Evolutionary conservation across 2,329 filamentous ascomycete genomes (phyloP).

Genomic region (Colletotrichum cuscutae): DNA sequence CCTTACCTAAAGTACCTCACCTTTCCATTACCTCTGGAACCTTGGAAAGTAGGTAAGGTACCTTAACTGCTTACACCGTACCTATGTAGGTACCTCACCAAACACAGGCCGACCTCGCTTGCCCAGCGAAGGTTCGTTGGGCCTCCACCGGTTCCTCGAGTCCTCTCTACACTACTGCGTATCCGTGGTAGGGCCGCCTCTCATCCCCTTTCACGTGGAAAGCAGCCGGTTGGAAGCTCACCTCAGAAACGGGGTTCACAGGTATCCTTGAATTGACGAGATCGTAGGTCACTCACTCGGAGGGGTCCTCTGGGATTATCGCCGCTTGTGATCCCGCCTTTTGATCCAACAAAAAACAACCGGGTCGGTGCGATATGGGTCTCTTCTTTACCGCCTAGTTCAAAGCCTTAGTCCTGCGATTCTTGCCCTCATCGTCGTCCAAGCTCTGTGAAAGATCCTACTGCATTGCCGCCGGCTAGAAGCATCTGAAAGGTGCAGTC

Average conservation of each 20-base stretch:
- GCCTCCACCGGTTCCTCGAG: slow-evolving; percentile 17
- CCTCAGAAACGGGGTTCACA: not conserved
- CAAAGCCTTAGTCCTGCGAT: slow-evolving; percentile 23
- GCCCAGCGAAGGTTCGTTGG: not conserved
- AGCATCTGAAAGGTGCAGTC: slow-evolving; percentile 22
- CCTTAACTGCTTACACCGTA: no score
- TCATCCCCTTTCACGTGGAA: slow-evolving; percentile 6
- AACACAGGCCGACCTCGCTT: not conserved
- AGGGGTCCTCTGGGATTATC: slow-evolving; percentile 12
- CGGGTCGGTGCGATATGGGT: slow-evolving; percentile 33
- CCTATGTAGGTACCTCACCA: no score
- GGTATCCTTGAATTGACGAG: not conserved
- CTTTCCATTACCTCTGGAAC: not conserved
- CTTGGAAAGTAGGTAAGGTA: not conserved
- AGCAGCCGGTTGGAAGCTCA: not conserved
- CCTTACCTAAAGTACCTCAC: not conserved
- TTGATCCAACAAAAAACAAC: slow-evolving; percentile 28
- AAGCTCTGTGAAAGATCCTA: slow-evolving; percentile 25
- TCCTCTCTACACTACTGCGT: not conserved
- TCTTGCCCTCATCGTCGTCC: slow-evolving; percentile 1
- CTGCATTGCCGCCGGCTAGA: slow-evolving; percentile 16
- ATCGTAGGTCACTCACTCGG: slow-evolving; percentile 12
- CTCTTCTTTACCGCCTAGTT: slow-evolving; percentile 14
- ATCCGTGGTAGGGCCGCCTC: not conserved
- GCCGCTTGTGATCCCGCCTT: slow-evolving; percentile 14